These are phyloP conservation scores for Lactarius akahatsu DNA, from an alignment of 768 basidiomycete genomes.

Conservation along the genomic window DNA sequence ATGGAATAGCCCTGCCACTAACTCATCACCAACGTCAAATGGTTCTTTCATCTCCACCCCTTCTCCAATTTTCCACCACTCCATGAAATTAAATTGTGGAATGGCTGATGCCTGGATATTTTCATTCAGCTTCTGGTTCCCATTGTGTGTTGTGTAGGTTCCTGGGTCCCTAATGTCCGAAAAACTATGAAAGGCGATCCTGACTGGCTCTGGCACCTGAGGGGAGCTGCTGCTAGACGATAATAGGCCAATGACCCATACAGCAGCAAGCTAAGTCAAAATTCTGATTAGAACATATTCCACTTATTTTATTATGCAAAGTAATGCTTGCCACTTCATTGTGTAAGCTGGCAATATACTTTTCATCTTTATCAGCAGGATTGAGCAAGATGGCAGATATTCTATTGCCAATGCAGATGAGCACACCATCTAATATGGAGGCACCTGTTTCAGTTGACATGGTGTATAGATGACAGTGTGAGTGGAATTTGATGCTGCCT, in stretches of 20 bases:
- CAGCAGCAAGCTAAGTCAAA: background rate
- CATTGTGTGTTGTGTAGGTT: background rate
- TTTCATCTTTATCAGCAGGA: background rate
- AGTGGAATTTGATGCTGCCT: too few species aligned
- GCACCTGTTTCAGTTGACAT: too few species aligned
- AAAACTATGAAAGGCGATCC: background rate
- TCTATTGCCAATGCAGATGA: background rate
- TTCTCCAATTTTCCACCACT: slow-evolving; percentile 3
- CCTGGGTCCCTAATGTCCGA: background rate
- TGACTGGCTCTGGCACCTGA: background rate
- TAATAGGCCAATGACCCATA: background rate
- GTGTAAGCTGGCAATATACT: background rate
- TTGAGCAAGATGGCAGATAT: background rate
- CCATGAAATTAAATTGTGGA: background rate
- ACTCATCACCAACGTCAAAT: background rate
- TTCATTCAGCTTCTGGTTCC: background rate
- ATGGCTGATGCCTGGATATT: background rate
- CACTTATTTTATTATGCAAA: background rate
- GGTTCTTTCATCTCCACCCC: background rate
- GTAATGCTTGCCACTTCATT: background rate
- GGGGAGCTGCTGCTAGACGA: background rate
- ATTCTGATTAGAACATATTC: background rate
- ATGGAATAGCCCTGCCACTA: background rate
- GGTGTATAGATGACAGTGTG: too few species aligned
- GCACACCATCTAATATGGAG: background rate